Conservation (phyloP, 805 yeast species). For the Torulaspora microellipsoides region DNA sequence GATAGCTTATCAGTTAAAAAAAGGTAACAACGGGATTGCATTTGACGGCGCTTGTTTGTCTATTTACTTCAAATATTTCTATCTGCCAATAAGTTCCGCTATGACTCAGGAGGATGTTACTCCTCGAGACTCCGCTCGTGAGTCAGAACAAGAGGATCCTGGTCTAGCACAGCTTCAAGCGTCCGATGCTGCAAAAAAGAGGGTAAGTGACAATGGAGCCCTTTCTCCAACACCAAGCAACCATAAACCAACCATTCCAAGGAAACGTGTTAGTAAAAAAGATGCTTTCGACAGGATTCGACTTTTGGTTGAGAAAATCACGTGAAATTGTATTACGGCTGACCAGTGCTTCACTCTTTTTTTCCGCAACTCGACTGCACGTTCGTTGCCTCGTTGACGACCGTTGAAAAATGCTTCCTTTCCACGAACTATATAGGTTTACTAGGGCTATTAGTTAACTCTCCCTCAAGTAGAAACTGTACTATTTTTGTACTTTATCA, state of each 20-base stretch:
- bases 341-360: no score
- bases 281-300: conserved; percentile 33
- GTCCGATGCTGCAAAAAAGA: not conserved
- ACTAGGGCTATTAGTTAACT: no score
- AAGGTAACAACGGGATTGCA: conserved; percentile 31
- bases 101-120: conserved; percentile 1
- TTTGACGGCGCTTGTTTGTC: conserved; percentile 32
- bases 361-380: no score
- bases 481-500: not conserved
- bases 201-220: conserved; percentile 1
- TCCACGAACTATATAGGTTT: no score
- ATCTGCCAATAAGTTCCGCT: conserved; percentile 18
- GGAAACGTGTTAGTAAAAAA: conserved; percentile 34
- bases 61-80: conserved; percentile 30
- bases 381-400: no score
- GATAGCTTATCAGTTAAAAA: conserved; percentile 30
- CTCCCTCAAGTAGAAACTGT: no score
- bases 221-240: conserved; percentile 4
- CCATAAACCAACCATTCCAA: conserved; percentile 13
- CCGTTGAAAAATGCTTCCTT: no score
- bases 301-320: conserved; percentile 25
- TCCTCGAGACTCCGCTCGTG: not conserved
- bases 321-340: conserved; percentile 10
- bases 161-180: not conserved
- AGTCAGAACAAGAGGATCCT: not conserved